These are phyloP conservation scores for Basidiobolus meristosporus DNA, from an alignment of 371 early-diverging fungal species.

Conservation along the genomic window DNA sequence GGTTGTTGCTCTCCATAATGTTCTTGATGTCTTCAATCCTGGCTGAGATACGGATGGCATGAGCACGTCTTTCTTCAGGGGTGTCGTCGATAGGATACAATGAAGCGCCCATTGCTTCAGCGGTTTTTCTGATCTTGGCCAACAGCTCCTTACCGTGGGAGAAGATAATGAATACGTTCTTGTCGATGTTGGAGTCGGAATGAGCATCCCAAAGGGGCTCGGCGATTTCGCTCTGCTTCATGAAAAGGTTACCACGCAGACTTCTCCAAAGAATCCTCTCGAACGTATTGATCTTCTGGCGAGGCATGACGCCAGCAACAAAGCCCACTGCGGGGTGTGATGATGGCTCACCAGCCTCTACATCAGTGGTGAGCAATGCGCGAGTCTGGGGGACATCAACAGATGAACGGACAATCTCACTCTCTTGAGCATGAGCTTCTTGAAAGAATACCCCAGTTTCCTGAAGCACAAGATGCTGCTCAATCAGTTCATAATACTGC, in stretches of 20 bases:
- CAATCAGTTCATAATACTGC: constrained; percentile 69
- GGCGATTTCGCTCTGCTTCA: constrained; percentile 88
- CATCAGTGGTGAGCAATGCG: constrained; percentile 34
- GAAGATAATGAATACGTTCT: constrained; percentile 93
- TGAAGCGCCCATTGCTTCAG: constrained; percentile 88
- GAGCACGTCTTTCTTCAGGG: constrained; percentile 65
- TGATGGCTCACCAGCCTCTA: constrained; percentile 13
- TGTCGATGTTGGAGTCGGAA: constrained; percentile 65
- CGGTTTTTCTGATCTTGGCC: constrained; percentile 79
- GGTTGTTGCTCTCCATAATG: constrained; percentile 66
- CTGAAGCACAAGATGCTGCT: constrained; percentile 72
- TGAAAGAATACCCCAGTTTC: constrained; percentile 70
- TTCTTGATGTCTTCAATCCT: constrained; percentile 15
- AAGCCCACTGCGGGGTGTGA: constrained; percentile 33
- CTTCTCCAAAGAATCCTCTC: constrained; percentile 93
- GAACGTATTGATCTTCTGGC: constrained; percentile 65
- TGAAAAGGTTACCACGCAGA: constrained; percentile 93
- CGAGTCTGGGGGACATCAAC: constrained; percentile 34
- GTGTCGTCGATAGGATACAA: constrained; percentile 74
- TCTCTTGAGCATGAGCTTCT: constrained; percentile 28
- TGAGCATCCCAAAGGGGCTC: constrained; percentile 74
- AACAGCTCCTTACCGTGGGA: constrained; percentile 85
- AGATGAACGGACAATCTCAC: constrained; percentile 20
- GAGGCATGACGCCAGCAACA: constrained; percentile 83
- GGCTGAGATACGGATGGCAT: constrained; percentile 38